Evolutionary conservation across 2,329 filamentous ascomycete genomes (phyloP), one percentile per base, ranked within the genome.

Genomic region (Colletotrichum zoysiae): DNA sequence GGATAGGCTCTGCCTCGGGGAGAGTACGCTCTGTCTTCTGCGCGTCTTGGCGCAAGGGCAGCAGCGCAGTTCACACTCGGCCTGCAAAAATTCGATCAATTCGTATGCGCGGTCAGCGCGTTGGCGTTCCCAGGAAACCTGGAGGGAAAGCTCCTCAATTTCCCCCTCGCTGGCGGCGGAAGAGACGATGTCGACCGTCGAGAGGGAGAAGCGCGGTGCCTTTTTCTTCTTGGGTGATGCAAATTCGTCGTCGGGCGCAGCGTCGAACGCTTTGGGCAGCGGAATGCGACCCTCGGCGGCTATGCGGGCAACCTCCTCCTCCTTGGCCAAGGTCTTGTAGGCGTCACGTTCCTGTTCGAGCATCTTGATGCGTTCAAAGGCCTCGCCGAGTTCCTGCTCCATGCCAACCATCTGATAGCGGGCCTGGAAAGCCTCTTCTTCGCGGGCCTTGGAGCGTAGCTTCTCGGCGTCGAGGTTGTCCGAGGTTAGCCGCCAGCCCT

Each of bases 271-370:
- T 62, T 53, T 84, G 77, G 92, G 92, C 16, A 94, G 82, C 3
- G 92, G 90, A 65, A 94, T 87, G 56, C 86, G 87, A 23, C 91
- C 92, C 78, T 94, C 91, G 30, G 91, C 90, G 3, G 92, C 92
- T 65, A 94, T 91, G 61, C 90, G 88, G 26, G 91, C 88, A 33
- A 94, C 87, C 78, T 94, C 92, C 77, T 94, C 92, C 76, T 92
- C 92, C 81, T 92, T 87, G 42, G 92, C 88, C 62, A 90, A 90
- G 3, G 88, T 90, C 82, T 92, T 93, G 77, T 93, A 88, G 3
- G 91, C 89, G 78, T 94, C 92, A 9, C 92, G 90, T 80, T 95
- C 93, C 77, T 92, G 89, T 78, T 94, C 92, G 20, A 92, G 85
- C 42, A 91, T 82, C 78, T 87, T 89, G 75, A 93, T 84, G 58